Percentiles rank a stretch among this genome's conserved stretches.
Conservation (phyloP, 306 rosid genomes). For the Vicia villosa region DNA sequence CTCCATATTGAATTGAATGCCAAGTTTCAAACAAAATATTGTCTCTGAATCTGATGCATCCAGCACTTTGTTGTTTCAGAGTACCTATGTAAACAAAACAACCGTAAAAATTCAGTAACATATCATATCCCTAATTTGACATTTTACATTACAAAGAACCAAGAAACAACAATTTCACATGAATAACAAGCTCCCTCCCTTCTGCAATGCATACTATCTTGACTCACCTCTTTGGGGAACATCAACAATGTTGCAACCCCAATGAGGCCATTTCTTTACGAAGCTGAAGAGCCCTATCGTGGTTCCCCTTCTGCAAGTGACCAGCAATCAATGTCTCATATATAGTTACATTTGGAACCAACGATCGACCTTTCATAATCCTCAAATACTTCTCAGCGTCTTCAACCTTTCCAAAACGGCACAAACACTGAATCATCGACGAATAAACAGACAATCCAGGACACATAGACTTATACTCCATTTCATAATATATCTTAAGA, state of each 20-base stretch:
- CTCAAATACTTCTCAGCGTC: slow-evolving; percentile 67
- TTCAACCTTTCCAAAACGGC: slow-evolving; percentile 55
- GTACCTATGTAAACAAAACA: slow-evolving; percentile 33
- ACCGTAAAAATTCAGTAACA: neutral
- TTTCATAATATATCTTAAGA: slow-evolving; percentile 75
- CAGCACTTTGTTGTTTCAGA: slow-evolving; percentile 38
- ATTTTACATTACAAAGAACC: neutral
- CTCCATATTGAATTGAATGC: slow-evolving; percentile 40
- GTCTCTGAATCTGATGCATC: slow-evolving; percentile 38
- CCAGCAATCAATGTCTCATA: slow-evolving; percentile 50
- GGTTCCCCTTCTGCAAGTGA: slow-evolving; percentile 48
- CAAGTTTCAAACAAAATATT: slow-evolving; percentile 52
- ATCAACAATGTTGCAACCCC: slow-evolving; percentile 33
- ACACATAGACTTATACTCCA: slow-evolving; percentile 57
- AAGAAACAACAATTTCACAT: neutral
- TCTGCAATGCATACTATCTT: slow-evolving; percentile 22
- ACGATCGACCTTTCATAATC: slow-evolving; percentile 59
- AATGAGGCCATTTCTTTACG: slow-evolving; percentile 48
- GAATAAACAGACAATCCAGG: slow-evolving; percentile 59
- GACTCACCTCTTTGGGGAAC: slow-evolving; percentile 2
- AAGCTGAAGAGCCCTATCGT: slow-evolving; percentile 44
- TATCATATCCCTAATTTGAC: neutral
- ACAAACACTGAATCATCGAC: slow-evolving; percentile 54
- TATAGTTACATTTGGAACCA: slow-evolving; percentile 40
- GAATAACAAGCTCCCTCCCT: neutral